Base-by-base conservation (phyloP, 345 rosid genomes). In the Citropsis articulata region DNA sequence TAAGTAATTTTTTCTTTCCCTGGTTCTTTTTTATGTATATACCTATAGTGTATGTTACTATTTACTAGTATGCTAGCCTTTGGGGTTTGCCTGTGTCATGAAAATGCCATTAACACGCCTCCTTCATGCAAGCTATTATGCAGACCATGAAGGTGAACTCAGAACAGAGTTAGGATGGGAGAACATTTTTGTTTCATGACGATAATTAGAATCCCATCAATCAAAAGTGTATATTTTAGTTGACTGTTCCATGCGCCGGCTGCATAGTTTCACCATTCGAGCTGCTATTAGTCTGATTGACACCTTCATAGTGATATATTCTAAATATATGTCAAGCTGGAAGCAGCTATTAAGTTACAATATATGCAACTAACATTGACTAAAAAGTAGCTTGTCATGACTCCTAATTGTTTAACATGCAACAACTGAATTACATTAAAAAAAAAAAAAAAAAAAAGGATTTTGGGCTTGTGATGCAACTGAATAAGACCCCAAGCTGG, bases 1-100 rank as follows among this genome's bases (percentile, higher is more conserved):
- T 85, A 87, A 70, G 81, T 33, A n/a, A 35, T 45, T 75, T 72
- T n/a, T 50, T 56, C 69, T 62, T 64, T 63, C 38, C 71, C 53
- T 38, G 30, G 24, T 57, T 53, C 14, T 40, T 70, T 70, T 24
- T 30, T 19, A 56, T 59, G 25, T 30, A 31, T 33, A 18, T 28
- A 57, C 4, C 30, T 7, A 7, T 66, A n/a, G 18, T 33, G 24
- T 31, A 35, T 35, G 59, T 10, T 31, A n/a, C 24, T 28, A 14
- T 7, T 31, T n/a, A n/a, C 16, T 21, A 8, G 36, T 31, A 24
- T 63, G 12, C 31, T 8, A 38, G 61, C 9, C 48, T 12, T 18
- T n/a, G n/a, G 45, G 12, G 35, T 33, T 53, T 10, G 22, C 62
- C 48, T 48, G 12, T n/a, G 0, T 56, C 38, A 57, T 7, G 31